Evolutionary conservation across 225 moss, liverwort and hornwort genomes (phyloP).

Genomic region (Climacium dendroides): DNA sequence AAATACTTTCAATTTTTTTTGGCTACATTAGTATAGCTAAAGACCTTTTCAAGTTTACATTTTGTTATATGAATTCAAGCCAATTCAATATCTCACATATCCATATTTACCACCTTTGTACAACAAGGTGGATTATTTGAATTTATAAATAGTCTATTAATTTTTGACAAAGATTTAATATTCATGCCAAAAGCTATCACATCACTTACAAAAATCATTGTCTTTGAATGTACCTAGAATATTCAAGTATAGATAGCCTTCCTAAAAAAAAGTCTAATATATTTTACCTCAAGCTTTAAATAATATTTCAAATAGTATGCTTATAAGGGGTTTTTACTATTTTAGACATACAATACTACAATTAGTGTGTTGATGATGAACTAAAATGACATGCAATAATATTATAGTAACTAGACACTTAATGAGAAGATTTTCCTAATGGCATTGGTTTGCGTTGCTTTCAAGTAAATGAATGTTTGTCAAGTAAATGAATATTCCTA

Average conservation of each 20-base stretch:
- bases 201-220: too few relatives aligned
- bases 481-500: too few relatives aligned
- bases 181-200: too few relatives aligned
- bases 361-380: background rate
- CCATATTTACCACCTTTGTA: background rate
- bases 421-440: background rate
- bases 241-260: too few relatives aligned
- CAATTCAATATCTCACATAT: too few relatives aligned
- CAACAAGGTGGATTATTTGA: accelerated
- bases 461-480: too few relatives aligned
- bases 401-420: accelerated
- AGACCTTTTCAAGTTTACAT: background rate
- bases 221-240: too few relatives aligned
- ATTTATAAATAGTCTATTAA: background rate
- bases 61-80: background rate
- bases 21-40: background rate
- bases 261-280: too few relatives aligned
- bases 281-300: too few relatives aligned
- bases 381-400: background rate
- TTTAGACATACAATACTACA: background rate
- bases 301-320: too few relatives aligned
- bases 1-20: background rate
- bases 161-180: background rate
- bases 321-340: too few relatives aligned
- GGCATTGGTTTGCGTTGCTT: background rate